Evolutionary conservation across 1,284 basidiomycete genomes (phyloP).

Genomic region (Apiotrichum sp.): DNA sequence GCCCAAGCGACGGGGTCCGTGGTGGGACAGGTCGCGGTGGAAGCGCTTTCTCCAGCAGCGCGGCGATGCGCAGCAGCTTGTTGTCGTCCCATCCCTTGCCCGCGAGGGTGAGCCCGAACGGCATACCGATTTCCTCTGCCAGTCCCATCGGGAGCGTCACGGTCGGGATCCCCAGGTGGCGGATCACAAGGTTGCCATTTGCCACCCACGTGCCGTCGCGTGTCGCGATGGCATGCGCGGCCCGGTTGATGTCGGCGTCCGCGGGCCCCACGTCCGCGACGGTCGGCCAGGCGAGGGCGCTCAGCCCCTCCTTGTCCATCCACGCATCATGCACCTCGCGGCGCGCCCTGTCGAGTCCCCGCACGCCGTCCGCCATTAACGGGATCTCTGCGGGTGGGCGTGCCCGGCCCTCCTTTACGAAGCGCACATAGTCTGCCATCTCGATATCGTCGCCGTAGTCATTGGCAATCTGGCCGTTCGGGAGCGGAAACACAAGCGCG

Average conservation of each 20-base stretch:
- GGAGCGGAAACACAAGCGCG: slow-evolving; percentile 1
- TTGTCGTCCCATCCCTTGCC: slow-evolving; percentile 8
- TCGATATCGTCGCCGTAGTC: slow-evolving; percentile 1
- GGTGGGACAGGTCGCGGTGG: neutral
- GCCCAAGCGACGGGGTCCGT: neutral
- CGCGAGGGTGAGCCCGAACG: slow-evolving; percentile 6
- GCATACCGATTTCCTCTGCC: slow-evolving; percentile 8
- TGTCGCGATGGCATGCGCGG: neutral
- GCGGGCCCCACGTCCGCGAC: slow-evolving; percentile 2
- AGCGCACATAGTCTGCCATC: slow-evolving; percentile 7
- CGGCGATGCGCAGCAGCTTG: neutral
- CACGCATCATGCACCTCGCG: slow-evolving; percentile 6
- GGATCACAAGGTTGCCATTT: slow-evolving; percentile 6
- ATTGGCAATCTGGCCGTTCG: slow-evolving; percentile 2
- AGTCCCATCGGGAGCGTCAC: slow-evolving; percentile 8
- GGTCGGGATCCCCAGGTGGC: slow-evolving; percentile 7
- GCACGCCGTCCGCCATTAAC: neutral
- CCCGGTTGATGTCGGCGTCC: neutral
- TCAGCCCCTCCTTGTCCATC: slow-evolving; percentile 2
- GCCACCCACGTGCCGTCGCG: slow-evolving; percentile 10
- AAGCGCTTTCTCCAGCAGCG: neutral
- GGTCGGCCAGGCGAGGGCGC: neutral
- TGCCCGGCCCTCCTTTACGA: neutral
- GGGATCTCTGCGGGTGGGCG: neutral
- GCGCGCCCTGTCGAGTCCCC: slow-evolving; percentile 1